Base-by-base conservation (phyloP, 139 green algal species). In the Coelastrella sp. region DNA sequence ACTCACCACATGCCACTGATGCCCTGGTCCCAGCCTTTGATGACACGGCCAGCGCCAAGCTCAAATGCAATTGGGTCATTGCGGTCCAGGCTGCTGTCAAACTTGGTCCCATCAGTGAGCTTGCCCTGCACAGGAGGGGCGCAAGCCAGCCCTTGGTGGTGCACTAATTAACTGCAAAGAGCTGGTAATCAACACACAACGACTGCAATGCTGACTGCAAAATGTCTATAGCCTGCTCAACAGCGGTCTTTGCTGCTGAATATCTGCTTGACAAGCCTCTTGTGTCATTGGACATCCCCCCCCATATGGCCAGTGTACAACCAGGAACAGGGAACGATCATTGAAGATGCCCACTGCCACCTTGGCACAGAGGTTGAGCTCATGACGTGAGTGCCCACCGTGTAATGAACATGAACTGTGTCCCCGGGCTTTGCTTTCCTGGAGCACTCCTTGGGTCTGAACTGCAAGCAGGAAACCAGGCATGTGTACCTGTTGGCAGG, bases 81-180 rank as follows among this genome's bases (percentile, higher is more conserved):
- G 68, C 88, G 88, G 61, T 91, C 81, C 6, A 80, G 73, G 24
- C 72, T 91, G 73, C 63, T 90, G 73, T 96, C 94, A 91, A 95
- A 96, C 59, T 93, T 86, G 24, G 90, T 94, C 56, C 94, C 94
- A 78, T 96, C 94, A 4, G 81, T 78, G 49, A 95, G 75, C 5
- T 63, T 81, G 35, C 93, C 93, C 87, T 87, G 35, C 56, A 87
- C 6, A 27, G 22, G 10, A 76, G 19, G 12, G 15, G 15, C 12
- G 12, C 63, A 5, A 49, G 35, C 35, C 92, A 78, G 93, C 35
- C 35, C 35, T 49, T 49, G 20, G 15, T 87, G 80, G 15, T 14
- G 80, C 20, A 14, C 24, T 25, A 14, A 56, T n/a, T 0, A 82
- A 82, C n/a, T 25, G 12, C 22, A 82, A 82, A 22, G 56, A 14